Base-by-base conservation (phyloP, 805 yeast species). In the Saturnispora silvae region DNA sequence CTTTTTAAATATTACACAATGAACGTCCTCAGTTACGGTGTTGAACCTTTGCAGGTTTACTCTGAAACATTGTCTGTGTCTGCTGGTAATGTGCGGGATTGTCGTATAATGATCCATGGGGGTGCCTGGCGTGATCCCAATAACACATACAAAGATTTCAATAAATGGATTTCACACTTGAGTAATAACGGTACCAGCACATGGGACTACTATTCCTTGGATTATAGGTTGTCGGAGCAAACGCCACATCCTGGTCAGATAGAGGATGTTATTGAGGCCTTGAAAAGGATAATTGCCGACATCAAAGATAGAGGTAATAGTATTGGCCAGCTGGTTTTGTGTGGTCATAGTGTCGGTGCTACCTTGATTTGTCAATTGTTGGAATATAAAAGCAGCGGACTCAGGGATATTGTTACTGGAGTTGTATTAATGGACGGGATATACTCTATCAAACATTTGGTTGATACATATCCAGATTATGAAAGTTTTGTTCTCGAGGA, bases 271-370 rank as follows among this genome's bases (percentile, higher is more conserved):
- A 33, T 64, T 0, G 37, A 34, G 0, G 81, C 73, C 0, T 45
- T 81, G 5, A 17, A 35, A 3, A n/a, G n/a, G n/a, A 18, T 20
- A 3, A 47, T 61, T 16, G 14, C 24, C 3, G 35, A 42, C 4
- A 18, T 38, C 7, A 45, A 51, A 0, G n/a, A n/a, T n/a, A n/a
- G n/a, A n/a, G n/a, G n/a, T n/a, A n/a, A n/a, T n/a, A 45, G 51
- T 26, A 41, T 46, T 4, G 45, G 49, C 19, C 31, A 10, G 5
- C 15, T 64, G 3, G 54, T 56, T 3, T 44, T 75, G 0, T 61
- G 72, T 9, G 95, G 95, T 0, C 95, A 84, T 57, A 80, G 92
- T 1, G 92, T 76, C 4, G 95, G 95, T 2, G 83, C 87, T 2
- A 75, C 81, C 1, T 50, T 81, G 33, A 60, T 68, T 4, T 60